These are phyloP conservation scores for Fraxinus baroniana DNA, from an alignment of 305 asterid genomes.

Conservation along the genomic window DNA sequence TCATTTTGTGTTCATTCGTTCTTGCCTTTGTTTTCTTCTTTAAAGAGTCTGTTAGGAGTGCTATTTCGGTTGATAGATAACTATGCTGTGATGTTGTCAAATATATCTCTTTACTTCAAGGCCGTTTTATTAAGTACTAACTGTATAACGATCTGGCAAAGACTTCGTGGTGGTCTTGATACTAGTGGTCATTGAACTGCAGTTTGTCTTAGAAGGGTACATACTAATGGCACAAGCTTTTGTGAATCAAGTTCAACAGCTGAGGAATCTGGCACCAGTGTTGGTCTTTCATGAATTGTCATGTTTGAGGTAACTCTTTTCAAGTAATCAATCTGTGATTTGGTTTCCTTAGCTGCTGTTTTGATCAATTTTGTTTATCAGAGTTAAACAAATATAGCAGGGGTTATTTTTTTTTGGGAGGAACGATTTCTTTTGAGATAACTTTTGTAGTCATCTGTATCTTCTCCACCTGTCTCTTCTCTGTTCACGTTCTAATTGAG, in stretches of 20 bases:
- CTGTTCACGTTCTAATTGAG: not conserved
- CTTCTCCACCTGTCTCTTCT: not conserved
- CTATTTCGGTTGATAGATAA: slow-evolving; percentile 1
- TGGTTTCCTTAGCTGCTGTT: not conserved
- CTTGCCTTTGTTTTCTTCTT: not conserved
- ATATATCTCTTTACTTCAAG: not conserved
- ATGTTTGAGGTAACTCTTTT: slow-evolving; percentile 74
- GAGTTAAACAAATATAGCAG: not conserved
- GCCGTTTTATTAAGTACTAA: slow-evolving; percentile 16
- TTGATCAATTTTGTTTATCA: not conserved
- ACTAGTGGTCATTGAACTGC: slow-evolving; percentile 41
- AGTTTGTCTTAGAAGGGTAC: slow-evolving; percentile 70
- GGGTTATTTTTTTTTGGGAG: not conserved
- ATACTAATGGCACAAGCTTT: slow-evolving; percentile 32
- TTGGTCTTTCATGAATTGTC: slow-evolving; percentile 78
- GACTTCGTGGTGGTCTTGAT: slow-evolving; percentile 51
- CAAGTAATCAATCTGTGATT: not conserved
- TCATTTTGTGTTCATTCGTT: slow-evolving; percentile 1
- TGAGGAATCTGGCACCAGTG: slow-evolving; percentile 58
- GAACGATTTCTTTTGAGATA: not conserved
- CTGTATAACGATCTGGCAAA: slow-evolving; percentile 60
- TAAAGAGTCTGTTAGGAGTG: not conserved
- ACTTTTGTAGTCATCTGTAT: not conserved
- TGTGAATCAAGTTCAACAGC: not conserved
- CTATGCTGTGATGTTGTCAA: slow-evolving; percentile 6